These are phyloP conservation scores for Abrus pulchellus DNA, from an alignment of 306 rosid genomes.

Conservation along the genomic window DNA sequence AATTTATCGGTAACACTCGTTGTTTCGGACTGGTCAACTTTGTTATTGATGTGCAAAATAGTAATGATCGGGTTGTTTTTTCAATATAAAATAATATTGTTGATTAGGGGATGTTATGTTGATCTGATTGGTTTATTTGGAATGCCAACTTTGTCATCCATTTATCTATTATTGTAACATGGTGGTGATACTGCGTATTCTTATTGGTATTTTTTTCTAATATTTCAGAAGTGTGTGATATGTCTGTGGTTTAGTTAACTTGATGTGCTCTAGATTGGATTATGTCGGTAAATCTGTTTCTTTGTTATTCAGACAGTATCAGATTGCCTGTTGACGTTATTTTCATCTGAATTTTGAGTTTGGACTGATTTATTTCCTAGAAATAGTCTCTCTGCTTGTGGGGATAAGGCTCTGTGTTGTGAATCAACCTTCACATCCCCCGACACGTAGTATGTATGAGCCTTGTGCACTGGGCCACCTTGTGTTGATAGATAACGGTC, in stretches of 20 bases:
- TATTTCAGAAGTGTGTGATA: neutral
- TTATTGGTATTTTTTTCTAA: neutral
- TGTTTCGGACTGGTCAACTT: slow-evolving; percentile 32
- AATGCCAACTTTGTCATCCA: neutral
- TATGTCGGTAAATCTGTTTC: neutral
- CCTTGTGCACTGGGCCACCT: too few relatives aligned
- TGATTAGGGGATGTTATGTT: neutral
- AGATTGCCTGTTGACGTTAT: neutral
- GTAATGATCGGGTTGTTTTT: neutral
- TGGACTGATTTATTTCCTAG: too few relatives aligned
- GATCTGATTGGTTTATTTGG: neutral
- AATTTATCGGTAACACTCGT: neutral
- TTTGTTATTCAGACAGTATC: neutral
- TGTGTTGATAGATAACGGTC: neutral
- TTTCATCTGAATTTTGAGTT: too few relatives aligned
- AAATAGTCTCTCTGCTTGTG: too few relatives aligned
- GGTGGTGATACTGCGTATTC: neutral
- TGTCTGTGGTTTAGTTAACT: neutral
- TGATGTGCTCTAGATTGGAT: neutral
- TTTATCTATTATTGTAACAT: neutral
- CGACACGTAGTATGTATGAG: too few relatives aligned
- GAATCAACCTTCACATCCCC: too few relatives aligned
- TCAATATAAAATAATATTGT: neutral
- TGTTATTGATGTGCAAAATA: neutral
- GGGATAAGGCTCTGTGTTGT: too few relatives aligned